Evolutionary conservation across 2,329 filamentous ascomycete genomes (phyloP).

Genomic region (Cercospora brassicicola): DNA sequence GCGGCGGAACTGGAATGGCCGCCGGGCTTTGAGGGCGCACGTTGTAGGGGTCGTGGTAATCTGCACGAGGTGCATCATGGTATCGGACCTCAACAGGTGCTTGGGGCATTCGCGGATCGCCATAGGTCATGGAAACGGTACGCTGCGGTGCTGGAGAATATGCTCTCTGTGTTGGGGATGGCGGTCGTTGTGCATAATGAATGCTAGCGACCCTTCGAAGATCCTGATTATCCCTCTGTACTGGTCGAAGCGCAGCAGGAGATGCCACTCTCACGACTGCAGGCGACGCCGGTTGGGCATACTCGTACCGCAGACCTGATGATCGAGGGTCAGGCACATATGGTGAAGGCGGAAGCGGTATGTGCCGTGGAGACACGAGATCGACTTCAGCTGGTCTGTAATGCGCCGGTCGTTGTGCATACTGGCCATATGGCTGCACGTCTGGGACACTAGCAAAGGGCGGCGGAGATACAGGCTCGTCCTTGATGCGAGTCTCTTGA

Average conservation of each 20-base stretch:
- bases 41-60: conserved; percentile 38
- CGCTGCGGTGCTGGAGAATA: conserved; percentile 45
- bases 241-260: conserved; percentile 38
- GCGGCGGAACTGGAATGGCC: conserved; percentile 48
- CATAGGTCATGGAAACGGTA: conserved; percentile 46
- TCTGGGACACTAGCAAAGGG: conserved; percentile 50
- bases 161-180: conserved; percentile 44
- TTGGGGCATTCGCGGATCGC: conserved; percentile 41
- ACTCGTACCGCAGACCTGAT: conserved; percentile 46
- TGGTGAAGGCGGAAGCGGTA: conserved; percentile 44
- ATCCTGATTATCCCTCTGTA: conserved; percentile 49
- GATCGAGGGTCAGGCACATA: conserved; percentile 44
- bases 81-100: conserved; percentile 29
- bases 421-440: conserved; percentile 33
- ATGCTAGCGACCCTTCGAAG: conserved; percentile 51
- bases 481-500: conserved; percentile 58
- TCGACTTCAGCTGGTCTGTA: conserved; percentile 42
- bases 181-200: conserved; percentile 48
- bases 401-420: conserved; percentile 44
- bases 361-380: conserved; percentile 42
- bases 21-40: conserved; percentile 42
- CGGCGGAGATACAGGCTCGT: conserved; percentile 63
- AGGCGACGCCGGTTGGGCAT: conserved; percentile 44
- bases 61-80: conserved; percentile 38
- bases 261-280: conserved; percentile 43